Conservation (phyloP, 495 filamentous ascomycete genomes). For the Aspergillus wentii region DNA sequence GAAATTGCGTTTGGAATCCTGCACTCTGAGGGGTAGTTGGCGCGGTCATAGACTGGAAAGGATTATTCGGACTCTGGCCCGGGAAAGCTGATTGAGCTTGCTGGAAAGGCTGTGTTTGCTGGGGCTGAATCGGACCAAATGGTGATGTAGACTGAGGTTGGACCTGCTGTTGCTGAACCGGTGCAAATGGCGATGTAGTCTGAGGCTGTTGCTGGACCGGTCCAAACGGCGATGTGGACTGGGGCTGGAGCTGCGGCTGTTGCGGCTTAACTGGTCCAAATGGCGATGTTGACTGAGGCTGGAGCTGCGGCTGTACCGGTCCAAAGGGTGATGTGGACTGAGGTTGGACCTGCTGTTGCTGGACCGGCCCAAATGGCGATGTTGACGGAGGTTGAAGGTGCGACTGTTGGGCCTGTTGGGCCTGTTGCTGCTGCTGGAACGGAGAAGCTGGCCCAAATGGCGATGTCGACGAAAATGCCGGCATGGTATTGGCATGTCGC, state of each 20-base stretch:
- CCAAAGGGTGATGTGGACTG: constrained; percentile 2
- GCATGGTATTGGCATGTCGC: constrained; percentile 43
- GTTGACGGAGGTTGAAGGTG: constrained; percentile 2
- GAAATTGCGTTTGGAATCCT: constrained; percentile 23
- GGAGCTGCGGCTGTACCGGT: constrained; percentile 16
- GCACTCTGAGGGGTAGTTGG: constrained; percentile 23
- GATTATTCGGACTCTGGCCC: constrained; percentile 34
- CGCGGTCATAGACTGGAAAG: constrained; percentile 31
- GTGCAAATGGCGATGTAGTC: not conserved
- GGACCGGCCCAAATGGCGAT: constrained; percentile 1
- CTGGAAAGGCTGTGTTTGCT: constrained; percentile 7
- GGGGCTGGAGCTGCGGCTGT: constrained; percentile 3
- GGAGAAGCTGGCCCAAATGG: constrained; percentile 33
- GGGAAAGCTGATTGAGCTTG: constrained; percentile 15
- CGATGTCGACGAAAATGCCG: constrained; percentile 26
- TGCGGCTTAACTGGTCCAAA: constrained; percentile 4
- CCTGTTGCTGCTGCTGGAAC: constrained; percentile 30
- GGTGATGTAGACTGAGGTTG: constrained; percentile 1
- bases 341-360: constrained; percentile 5
- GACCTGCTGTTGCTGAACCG: constrained; percentile 2
- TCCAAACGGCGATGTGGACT: not conserved
- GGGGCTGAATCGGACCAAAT: constrained; percentile 3
- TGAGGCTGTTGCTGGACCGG: constrained; percentile 7
- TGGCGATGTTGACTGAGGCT: constrained; percentile 14
- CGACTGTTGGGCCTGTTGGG: constrained; percentile 2